Conservation (phyloP, 139 green algal genomes). For the Tetratostichococcus sp. region DNA sequence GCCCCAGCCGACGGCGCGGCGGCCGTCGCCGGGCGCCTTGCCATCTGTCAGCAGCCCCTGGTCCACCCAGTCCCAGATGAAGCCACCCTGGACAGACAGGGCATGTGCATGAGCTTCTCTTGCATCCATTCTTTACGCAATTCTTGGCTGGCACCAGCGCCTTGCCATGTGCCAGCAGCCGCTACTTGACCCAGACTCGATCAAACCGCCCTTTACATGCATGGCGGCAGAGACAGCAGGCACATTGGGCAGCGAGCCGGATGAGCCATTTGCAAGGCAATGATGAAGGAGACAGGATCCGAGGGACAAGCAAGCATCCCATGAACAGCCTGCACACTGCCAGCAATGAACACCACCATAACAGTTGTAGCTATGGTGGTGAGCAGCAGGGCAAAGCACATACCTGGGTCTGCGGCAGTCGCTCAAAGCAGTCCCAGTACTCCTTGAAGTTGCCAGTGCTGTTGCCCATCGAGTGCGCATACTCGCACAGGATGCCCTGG, state of each 20-base stretch:
- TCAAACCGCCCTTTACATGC: no score
- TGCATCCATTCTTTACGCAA: no score
- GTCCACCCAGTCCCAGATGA: constrained; percentile 99
- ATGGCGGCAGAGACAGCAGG: no score
- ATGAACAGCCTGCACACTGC: no score
- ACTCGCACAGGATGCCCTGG: constrained; percentile 94
- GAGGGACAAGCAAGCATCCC: no score
- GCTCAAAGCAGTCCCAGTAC: constrained; percentile 87
- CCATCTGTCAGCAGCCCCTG: constrained; percentile 65
- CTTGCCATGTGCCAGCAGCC: background rate
- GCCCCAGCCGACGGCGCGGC: constrained; percentile 62
- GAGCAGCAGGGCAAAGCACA: background rate
- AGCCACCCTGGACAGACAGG: constrained; percentile 81
- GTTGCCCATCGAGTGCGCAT: constrained; percentile 97
- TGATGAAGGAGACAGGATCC: background rate
- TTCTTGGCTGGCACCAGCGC: no score
- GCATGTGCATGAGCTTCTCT: no score
- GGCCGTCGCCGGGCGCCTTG: constrained; percentile 2
- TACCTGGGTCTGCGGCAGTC: constrained; percentile 35
- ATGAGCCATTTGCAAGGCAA: no score
- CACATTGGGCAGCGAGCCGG: no score
- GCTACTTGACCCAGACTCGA: no score
- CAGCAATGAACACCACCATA: no score
- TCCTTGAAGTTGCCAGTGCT: constrained; percentile 83
- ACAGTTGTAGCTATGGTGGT: background rate